These are phyloP conservation scores for Colletotrichum paranaense DNA, from an alignment of 2,329 filamentous ascomycete genomes.

Conservation along the genomic window DNA sequence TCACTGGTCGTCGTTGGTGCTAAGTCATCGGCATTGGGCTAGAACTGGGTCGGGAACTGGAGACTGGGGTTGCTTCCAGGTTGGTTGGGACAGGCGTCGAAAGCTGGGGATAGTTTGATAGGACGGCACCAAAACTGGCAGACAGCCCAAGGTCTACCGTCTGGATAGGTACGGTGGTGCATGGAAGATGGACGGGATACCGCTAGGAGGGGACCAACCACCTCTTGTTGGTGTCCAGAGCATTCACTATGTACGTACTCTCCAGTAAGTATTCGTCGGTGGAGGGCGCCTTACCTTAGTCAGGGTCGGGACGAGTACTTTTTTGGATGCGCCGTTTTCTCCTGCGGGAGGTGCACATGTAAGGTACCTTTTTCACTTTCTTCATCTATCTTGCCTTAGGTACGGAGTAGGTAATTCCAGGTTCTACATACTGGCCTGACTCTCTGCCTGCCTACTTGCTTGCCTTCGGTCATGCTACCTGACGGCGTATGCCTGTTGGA, in stretches of 20 bases:
- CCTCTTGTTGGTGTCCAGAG: not conserved
- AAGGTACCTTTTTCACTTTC: not conserved
- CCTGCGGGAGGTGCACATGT: not conserved
- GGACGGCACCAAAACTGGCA: not conserved
- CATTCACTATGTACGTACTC: too few relatives aligned
- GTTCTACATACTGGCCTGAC: not conserved
- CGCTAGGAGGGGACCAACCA: conserved; percentile 1
- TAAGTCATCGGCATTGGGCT: conserved; percentile 33
- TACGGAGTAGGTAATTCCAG: too few relatives aligned
- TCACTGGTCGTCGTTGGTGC: not conserved
- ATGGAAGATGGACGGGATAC: not conserved
- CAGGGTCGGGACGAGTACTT: not conserved
- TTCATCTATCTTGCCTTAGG: not conserved
- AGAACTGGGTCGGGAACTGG: conserved; percentile 6
- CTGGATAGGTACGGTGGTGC: not conserved
- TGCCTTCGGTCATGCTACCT: too few relatives aligned
- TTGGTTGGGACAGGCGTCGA: conserved; percentile 20
- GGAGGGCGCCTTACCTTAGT: not conserved
- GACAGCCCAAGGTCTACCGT: not conserved
- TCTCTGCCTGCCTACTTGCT: not conserved
- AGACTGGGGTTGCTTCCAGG: conserved; percentile 3
- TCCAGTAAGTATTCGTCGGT: not conserved
- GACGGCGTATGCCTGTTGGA: not conserved
- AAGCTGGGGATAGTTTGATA: conserved; percentile 7
- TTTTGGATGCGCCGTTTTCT: conserved; percentile 3